These are phyloP conservation scores for Leptographium lundbergii DNA, from an alignment of 2,329 filamentous ascomycete species.

Conservation along the genomic window DNA sequence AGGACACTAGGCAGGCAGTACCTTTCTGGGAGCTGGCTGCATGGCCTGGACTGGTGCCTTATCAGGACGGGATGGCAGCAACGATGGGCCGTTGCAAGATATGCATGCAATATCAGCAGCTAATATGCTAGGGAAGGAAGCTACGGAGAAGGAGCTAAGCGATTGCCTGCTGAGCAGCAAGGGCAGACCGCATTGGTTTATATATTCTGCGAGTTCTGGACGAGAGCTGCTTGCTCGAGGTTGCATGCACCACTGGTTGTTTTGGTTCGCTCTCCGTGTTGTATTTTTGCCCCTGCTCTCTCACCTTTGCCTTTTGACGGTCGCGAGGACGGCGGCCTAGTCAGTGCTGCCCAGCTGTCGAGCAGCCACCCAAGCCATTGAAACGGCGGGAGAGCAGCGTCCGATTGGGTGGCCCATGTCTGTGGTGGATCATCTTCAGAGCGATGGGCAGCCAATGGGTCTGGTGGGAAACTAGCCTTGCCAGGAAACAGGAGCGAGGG, in stretches of 20 bases:
- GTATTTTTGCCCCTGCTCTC: background rate
- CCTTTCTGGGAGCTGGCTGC: background rate
- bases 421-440: background rate
- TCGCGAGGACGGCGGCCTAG: background rate
- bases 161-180: background rate
- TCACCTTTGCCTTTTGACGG: background rate
- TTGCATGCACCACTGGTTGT: background rate
- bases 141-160: background rate
- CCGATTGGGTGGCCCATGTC: background rate
- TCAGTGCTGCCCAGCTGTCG: background rate
- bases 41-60: background rate
- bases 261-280: background rate
- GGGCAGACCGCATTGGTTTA: background rate
- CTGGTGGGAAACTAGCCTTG: constrained; percentile 2
- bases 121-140: background rate
- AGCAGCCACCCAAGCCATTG: background rate
- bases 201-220: too few species aligned
- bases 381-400: background rate
- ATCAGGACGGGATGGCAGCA: background rate
- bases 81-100: background rate
- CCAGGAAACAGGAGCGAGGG: background rate
- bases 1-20: background rate
- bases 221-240: too few species aligned
- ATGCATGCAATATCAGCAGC: background rate
- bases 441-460: constrained; percentile 3